phyloP scores from a whole-genome alignment of 2,329 filamentous ascomycete genomes.

The Stachybotrys chartarum region DNA sequence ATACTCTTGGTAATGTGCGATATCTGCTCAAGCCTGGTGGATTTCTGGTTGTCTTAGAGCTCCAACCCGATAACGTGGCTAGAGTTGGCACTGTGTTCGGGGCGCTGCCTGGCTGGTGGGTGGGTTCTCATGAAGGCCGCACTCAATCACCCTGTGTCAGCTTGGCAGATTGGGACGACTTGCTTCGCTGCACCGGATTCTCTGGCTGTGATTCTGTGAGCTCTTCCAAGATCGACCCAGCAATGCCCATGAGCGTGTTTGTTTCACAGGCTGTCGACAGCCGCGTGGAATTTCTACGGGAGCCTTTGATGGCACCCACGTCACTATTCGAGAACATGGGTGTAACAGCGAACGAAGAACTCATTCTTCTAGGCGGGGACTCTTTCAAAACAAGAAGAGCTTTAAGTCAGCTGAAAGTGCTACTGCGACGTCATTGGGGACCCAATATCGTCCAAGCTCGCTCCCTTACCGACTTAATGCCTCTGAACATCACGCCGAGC shows the following conservation, averaged over 20 bases:
- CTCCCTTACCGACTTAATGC: slow-evolving; percentile 3
- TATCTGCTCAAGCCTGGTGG: slow-evolving; percentile 6
- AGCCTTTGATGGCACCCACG: slow-evolving; percentile 4
- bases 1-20: slow-evolving; percentile 4
- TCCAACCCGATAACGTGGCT: slow-evolving; percentile 2
- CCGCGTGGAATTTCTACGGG: slow-evolving; percentile 3
- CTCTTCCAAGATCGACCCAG: neutral
- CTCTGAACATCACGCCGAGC: slow-evolving; percentile 2
- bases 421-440: slow-evolving; percentile 1
- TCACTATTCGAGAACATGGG: neutral
- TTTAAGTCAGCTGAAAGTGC: slow-evolving; percentile 1
- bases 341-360: slow-evolving; percentile 1
- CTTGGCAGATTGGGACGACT: slow-evolving; percentile 3
- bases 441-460: neutral
- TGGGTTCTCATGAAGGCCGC: neutral
- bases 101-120: slow-evolving; percentile 1
- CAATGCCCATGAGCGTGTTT: slow-evolving; percentile 4
- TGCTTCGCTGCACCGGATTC: slow-evolving; percentile 5
- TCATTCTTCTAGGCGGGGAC: slow-evolving; percentile 6
- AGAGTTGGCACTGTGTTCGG: slow-evolving; percentile 2
- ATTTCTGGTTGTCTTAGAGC: slow-evolving; percentile 5
- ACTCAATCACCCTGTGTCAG: neutral
- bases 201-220: slow-evolving; percentile 7
- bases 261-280: slow-evolving; percentile 7
- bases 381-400: slow-evolving; percentile 3